phyloP scores from a whole-genome alignment of 2,329 filamentous ascomycete species.

The Fusarium sublunatum region DNA sequence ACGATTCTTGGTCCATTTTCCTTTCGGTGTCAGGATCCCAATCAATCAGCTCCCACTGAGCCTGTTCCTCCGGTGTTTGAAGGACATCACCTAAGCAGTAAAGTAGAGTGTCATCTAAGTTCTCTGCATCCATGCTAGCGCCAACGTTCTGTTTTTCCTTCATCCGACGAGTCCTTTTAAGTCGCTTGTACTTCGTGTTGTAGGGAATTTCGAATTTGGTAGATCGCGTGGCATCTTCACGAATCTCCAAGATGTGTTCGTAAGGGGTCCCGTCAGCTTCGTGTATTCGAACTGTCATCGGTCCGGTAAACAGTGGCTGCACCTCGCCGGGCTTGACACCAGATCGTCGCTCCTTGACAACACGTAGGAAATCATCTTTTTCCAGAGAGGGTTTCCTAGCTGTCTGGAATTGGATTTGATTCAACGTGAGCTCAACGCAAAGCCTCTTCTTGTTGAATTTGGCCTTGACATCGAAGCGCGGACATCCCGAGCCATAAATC shows the following conservation, averaged over 20 bases:
- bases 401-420: constrained; percentile 73
- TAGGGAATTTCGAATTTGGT: constrained; percentile 94
- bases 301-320: constrained; percentile 88
- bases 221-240: constrained; percentile 79
- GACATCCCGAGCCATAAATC: constrained; percentile 89
- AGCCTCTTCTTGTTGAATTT: constrained; percentile 98
- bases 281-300: constrained; percentile 97
- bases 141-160: constrained; percentile 75
- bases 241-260: constrained; percentile 96
- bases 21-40: constrained; percentile 91
- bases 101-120: constrained; percentile 82
- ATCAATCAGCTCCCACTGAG: constrained; percentile 85
- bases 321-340: constrained; percentile 75
- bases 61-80: constrained; percentile 81
- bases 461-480: constrained; percentile 85
- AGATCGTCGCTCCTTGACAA: constrained; percentile 81
- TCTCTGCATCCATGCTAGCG: constrained; percentile 69
- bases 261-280: constrained; percentile 98
- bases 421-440: constrained; percentile 90
- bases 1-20: constrained; percentile 94
- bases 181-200: constrained; percentile 98
- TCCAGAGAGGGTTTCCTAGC: constrained; percentile 64
- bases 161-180: constrained; percentile 87
- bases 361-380: constrained; percentile 82
- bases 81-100: constrained; percentile 95